Conservation (phyloP, 2,329 filamentous ascomycete species). For the Colletotrichum sp. region DNA sequence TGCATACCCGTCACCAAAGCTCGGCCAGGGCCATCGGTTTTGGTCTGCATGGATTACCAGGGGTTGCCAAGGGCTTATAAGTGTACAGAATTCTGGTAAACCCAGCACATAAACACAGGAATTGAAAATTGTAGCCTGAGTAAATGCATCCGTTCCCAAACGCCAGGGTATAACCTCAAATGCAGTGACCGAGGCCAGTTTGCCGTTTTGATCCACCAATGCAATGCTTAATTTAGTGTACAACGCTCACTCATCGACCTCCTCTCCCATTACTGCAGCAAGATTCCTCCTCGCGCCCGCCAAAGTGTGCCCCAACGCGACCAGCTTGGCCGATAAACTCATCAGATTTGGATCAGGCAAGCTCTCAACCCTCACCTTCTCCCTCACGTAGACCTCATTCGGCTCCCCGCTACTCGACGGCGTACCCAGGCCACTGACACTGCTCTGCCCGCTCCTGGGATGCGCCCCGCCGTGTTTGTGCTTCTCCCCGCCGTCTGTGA, state of each 20-base stretch:
- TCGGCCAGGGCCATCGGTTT: neutral
- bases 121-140: slow-evolving; percentile 6
- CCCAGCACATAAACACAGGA: slow-evolving; percentile 19
- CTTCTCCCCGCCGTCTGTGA: slow-evolving; percentile 25
- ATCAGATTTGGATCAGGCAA: slow-evolving; percentile 83
- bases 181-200: neutral
- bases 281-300: slow-evolving; percentile 73
- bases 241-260: slow-evolving; percentile 34
- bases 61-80: neutral
- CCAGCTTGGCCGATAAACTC: slow-evolving; percentile 82
- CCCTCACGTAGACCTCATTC: slow-evolving; percentile 79
- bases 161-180: slow-evolving; percentile 27
- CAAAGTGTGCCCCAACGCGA: slow-evolving; percentile 76
- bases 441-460: neutral
- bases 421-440: slow-evolving; percentile 2
- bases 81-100: slow-evolving; percentile 13
- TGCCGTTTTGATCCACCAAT: neutral
- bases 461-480: slow-evolving; percentile 17
- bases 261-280: slow-evolving; percentile 76
- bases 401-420: slow-evolving; percentile 25
- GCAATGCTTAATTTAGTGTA: neutral
- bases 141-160: neutral
- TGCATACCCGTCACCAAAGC: neutral
- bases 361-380: slow-evolving; percentile 88
- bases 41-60: neutral